Base-by-base conservation (phyloP, 192 early-diverging fungal genomes). In the Oehlia diaphana region DNA sequence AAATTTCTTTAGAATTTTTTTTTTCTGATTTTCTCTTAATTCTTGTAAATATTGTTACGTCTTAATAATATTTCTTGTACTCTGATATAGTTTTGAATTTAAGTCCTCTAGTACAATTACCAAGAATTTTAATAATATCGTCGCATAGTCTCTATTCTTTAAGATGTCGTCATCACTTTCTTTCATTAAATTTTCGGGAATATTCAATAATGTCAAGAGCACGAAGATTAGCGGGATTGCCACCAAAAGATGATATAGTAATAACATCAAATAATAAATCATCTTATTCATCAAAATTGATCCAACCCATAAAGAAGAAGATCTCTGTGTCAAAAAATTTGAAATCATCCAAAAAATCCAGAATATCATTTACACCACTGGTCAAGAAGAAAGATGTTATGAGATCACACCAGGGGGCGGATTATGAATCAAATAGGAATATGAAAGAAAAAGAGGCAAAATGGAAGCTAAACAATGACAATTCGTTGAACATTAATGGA, bases 131-230 rank as follows among this genome's bases (percentile, higher is more conserved):
- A 44, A 44, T 44, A 44, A 44, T 44, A 9, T 9, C 42, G 7
- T 44, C 42, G 42, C 8, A 44, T 44, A 9, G 9, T 47, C 44
- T 47, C 8, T 47, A 47, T 42, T 8, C 53, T 21, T 2, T 58
- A 21, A 19, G 53, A 21, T 58, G 16, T 6, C 1, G 21, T 19
- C 44, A 10, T 47, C 44, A 47, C 4, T 47, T 47, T 12, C 53
- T n/a, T 58, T 58, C 53, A 58, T 58, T 58, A 19, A 21, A 58
- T 58, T 58, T 21, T 58, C 53, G 53, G 6, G 4, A 69, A 2
- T 69, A 69, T 69, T 69, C 67, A 69, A 69, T 69, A 39, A 69
- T 69, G 67, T 69, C 67, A 37, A 13, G 67, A 21, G 67, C 67
- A 14, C 28, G 35, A 69, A 69, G 35, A 69, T 37, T 69, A 37